A percentile compares a stretch with the other conserved stretches of the same genome.
These are phyloP conservation scores for Triticum urartu DNA, from an alignment of 176 grass and related monocot genomes.

Conservation along the genomic window DNA sequence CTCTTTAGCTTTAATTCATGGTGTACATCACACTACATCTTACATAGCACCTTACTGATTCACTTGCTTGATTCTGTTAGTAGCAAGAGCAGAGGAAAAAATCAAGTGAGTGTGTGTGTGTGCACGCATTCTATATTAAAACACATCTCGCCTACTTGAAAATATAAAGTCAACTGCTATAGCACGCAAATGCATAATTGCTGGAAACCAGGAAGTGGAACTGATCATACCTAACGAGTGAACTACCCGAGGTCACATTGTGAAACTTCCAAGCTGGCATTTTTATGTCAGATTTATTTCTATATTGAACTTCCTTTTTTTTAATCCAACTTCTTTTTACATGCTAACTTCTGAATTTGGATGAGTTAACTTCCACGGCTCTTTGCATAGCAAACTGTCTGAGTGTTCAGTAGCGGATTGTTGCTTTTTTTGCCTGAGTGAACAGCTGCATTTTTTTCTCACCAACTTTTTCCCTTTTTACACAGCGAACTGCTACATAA, in stretches of 20 bases:
- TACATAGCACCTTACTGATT: background rate
- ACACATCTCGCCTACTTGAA: background rate
- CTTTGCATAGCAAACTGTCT: background rate
- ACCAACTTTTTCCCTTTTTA: background rate
- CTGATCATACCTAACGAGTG: background rate
- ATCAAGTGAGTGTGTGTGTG: background rate
- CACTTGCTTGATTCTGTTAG: slow-evolving; percentile 7
- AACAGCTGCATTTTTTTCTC: background rate
- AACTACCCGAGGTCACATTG: background rate
- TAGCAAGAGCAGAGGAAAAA: background rate
- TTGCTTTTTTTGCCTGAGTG: background rate
- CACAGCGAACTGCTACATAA: no score
- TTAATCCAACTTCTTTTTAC: background rate
- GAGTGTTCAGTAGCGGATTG: background rate
- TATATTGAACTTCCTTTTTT: background rate
- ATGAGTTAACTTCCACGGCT: background rate
- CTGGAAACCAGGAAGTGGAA: background rate
- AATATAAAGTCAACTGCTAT: background rate
- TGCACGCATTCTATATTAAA: background rate
- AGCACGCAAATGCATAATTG: background rate
- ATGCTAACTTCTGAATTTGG: background rate
- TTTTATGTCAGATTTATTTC: background rate
- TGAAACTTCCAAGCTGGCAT: background rate
- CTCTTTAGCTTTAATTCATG: slow-evolving; percentile 7
- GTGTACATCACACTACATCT: background rate